These are phyloP conservation scores for Psilocybe mexicana DNA, from an alignment of 1,284 basidiomycete genomes.

Conservation along the genomic window DNA sequence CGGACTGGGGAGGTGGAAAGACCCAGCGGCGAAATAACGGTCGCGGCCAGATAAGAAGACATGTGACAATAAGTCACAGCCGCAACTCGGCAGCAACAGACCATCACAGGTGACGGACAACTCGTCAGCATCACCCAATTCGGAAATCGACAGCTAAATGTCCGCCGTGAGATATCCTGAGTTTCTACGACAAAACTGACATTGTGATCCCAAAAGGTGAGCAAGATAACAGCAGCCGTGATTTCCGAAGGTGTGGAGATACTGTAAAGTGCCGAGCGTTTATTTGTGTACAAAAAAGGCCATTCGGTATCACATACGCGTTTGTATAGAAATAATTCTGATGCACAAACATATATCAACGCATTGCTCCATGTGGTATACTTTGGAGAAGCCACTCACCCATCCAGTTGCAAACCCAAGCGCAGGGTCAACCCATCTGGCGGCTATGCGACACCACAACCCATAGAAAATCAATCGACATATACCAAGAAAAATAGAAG, in stretches of 20 bases:
- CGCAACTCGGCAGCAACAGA: no score
- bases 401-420: conserved; percentile 70
- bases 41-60: no score
- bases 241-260: conserved; percentile 76
- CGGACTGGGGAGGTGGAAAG: no score
- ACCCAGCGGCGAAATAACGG: no score
- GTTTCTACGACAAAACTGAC: conserved; percentile 19
- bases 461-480: no score
- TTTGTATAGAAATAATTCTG: conserved; percentile 46
- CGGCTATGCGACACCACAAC: conserved; percentile 36
- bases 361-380: conserved; percentile 15
- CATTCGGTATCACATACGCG: conserved; percentile 33
- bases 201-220: conserved; percentile 76
- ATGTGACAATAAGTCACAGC: no score
- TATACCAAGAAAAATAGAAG: no score
- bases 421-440: conserved; percentile 76
- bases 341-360: conserved; percentile 1
- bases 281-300: neutral
- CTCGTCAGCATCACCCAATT: no score
- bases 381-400: conserved; percentile 35
- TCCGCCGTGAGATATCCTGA: no score
- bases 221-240: conserved; percentile 71
- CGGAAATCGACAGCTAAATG: no score
- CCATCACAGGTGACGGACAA: no score
- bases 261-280: conserved; percentile 25